Base-by-base conservation (phyloP, 495 filamentous ascomycete species). In the Penicillium pancosmium region DNA sequence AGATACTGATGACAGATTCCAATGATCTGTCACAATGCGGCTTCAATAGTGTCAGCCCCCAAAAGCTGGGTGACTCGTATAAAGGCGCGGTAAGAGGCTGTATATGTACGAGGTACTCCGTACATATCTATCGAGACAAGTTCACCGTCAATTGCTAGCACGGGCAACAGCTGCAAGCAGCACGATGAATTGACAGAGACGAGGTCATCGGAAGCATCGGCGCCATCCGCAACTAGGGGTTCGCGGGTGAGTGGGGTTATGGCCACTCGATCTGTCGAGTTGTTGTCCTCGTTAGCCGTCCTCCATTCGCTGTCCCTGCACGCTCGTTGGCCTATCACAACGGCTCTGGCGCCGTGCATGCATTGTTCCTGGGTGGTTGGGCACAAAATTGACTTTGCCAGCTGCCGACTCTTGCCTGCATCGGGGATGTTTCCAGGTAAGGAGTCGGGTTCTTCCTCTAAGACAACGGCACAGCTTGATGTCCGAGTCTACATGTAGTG, bases 21-120 rank as follows among this genome's bases (percentile, higher is more conserved):
- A n/a, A 35, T 65, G 59, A 65, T 59, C 63, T 43, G 48, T 64
- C 61, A 64, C 53, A 60, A 57, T 44, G 25, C 44, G 54, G 52
- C 46, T 48, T 38, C 50, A 34, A 52, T 35, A 34, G 34, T 52
- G 13, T 25, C 27, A 33, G 50, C 50, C 50, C 19, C 19, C 27
- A 5, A n/a, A 38, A 15, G 31, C 50, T 52, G 50, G 31, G 50
- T 10, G n/a, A n/a, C 50, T 34, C 27, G 50, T 35, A 16, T 34
- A 36, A 4, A 38, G 50, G 9, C 10, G 11, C 50, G 50, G 34
- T 8, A 15, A 15, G 15, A 35, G 16, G 25, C 15, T 18, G 34
- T 35, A 34, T 15, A 52, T 52, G 50, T 48, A 48, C 19, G 11
- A 4, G 16, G 35, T 25, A 33, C 23, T 27, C 16, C 15, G 8